Percentiles rank a stretch among this genome's conserved stretches.
phyloP scores from a whole-genome alignment of 2,329 filamentous ascomycete species.

The Fusarium sp. region DNA sequence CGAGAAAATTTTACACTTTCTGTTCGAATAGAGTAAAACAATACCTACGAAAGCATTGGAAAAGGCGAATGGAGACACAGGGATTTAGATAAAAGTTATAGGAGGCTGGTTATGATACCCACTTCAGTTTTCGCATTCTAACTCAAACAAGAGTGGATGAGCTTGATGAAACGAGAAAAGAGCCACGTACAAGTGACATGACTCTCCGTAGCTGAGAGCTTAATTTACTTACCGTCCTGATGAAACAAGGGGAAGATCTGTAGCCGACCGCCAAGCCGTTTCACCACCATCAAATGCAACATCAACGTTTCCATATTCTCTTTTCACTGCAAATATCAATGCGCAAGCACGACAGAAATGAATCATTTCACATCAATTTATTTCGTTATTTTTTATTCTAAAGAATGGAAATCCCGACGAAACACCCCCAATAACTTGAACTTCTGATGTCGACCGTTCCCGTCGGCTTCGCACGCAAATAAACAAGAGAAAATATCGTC shows the following conservation, averaged over 20 bases:
- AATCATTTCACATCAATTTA: constrained; percentile 7
- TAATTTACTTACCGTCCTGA: neutral
- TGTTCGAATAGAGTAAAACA: neutral
- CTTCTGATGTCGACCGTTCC: neutral
- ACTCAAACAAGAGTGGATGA: neutral
- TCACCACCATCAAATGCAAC: neutral
- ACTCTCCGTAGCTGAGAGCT: neutral
- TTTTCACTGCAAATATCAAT: neutral
- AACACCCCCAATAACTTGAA: neutral
- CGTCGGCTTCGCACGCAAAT: neutral
- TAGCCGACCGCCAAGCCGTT: neutral
- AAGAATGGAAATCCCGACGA: constrained; percentile 6
- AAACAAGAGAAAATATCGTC: constrained; percentile 2
- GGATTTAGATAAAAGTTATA: neutral
- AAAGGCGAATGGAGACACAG: no score
- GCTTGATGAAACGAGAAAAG: neutral
- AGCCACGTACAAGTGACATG: neutral
- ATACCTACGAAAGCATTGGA: no score
- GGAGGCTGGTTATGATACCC: neutral
- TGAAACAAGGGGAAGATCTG: neutral
- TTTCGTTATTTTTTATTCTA: constrained; percentile 13
- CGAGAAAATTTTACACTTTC: constrained; percentile 10
- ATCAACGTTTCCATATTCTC: neutral
- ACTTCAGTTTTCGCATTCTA: neutral
- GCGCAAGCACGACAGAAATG: neutral